Evolutionary conservation across 2,329 filamentous ascomycete genomes (phyloP).

Genomic region (Phyllosticta capitalensis): DNA sequence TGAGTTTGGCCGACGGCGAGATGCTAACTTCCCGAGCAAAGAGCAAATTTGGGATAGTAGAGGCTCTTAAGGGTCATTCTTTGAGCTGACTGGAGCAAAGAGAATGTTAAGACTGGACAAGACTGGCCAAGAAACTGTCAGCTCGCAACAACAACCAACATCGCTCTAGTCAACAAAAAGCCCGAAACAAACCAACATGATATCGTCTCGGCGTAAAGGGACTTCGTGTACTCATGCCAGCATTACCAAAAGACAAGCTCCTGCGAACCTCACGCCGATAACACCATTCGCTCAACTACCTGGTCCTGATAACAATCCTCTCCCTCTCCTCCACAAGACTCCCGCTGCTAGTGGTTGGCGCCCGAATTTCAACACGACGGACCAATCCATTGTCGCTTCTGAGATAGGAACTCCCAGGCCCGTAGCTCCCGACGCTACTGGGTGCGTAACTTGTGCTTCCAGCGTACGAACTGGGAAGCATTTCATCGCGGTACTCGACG

Average conservation of each 20-base stretch:
- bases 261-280: neutral
- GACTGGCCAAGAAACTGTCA: neutral
- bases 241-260: neutral
- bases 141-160: neutral
- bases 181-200: neutral
- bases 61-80: no score
- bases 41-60: no score
- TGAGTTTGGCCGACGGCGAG: no score
- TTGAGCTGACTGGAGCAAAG: no score
- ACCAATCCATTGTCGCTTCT: neutral
- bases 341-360: neutral
- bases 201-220: neutral
- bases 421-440: neutral
- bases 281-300: neutral
- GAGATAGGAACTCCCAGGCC: neutral
- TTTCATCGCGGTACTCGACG: neutral
- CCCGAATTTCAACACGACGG: neutral
- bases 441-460: neutral
- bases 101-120: no score
- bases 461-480: neutral
- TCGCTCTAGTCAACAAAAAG: neutral
- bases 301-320: neutral
- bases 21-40: no score
- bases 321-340: neutral
- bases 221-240: neutral